Conservation (phyloP, 1,284 basidiomycete species). For the Malassezia furfur region DNA sequence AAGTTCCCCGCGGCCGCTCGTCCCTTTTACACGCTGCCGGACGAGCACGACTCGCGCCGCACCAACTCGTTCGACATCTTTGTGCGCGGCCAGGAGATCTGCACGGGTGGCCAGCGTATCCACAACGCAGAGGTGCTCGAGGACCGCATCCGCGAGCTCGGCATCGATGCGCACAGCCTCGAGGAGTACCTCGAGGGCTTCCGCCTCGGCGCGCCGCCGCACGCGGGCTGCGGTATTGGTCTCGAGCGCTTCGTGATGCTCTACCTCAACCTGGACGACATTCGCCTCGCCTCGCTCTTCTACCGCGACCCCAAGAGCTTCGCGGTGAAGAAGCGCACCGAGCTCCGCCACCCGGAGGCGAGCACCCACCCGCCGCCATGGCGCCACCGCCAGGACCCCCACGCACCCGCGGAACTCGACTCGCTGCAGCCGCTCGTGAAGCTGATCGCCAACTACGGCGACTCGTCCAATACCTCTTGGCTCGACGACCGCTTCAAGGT, state of each 20-base stretch:
- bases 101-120: slow-evolving; percentile 47
- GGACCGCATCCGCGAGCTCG: slow-evolving; percentile 28
- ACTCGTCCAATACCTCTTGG: slow-evolving; percentile 56
- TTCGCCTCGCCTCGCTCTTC: slow-evolving; percentile 42
- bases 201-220: slow-evolving; percentile 41
- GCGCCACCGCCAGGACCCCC: slow-evolving; percentile 16
- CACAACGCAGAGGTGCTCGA: slow-evolving; percentile 37
- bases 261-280: slow-evolving; percentile 45
- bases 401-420: slow-evolving; percentile 1
- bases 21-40: slow-evolving; percentile 68
- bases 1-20: slow-evolving; percentile 61
- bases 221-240: slow-evolving; percentile 46
- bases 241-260: slow-evolving; percentile 45
- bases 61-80: slow-evolving; percentile 47
- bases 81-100: slow-evolving; percentile 46
- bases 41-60: slow-evolving; percentile 52
- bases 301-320: slow-evolving; percentile 43
- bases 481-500: slow-evolving; percentile 56
- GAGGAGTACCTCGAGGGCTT: slow-evolving; percentile 46
- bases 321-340: slow-evolving; percentile 21
- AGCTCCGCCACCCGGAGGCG: slow-evolving; percentile 39
- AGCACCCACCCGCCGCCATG: slow-evolving; percentile 38
- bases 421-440: slow-evolving; percentile 46
- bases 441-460: slow-evolving; percentile 56
- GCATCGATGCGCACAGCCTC: slow-evolving; percentile 29